A percentile compares a stretch with the other conserved stretches of the same genome.
These are phyloP conservation scores for Buxus sempervirens DNA, from an alignment of 164 flowering plant species.

Conservation along the genomic window DNA sequence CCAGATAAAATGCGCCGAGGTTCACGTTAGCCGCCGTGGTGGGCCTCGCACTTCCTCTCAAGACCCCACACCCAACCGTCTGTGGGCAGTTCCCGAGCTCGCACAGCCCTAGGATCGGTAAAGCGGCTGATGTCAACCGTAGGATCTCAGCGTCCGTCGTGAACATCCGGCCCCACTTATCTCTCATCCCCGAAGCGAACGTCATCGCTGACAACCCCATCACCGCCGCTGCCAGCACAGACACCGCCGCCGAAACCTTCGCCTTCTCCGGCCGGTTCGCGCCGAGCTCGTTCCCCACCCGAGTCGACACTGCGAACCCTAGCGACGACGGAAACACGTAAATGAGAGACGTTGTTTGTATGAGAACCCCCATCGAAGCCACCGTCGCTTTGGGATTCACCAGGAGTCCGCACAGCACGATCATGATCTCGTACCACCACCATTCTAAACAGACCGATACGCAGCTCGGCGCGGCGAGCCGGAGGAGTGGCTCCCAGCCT, in stretches of 20 bases:
- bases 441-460: conserved; percentile 89
- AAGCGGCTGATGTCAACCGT: conserved; percentile 61
- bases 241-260: conserved; percentile 45
- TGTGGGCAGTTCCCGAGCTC: conserved; percentile 97
- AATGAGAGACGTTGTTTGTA: conserved; percentile 81
- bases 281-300: conserved; percentile 93
- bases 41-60: conserved; percentile 83
- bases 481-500: conserved; percentile 70
- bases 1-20: conserved; percentile 80
- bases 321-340: conserved; percentile 86
- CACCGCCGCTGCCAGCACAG: conserved; percentile 41
- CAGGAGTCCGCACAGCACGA: conserved; percentile 70
- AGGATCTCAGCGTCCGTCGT: conserved; percentile 54
- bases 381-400: conserved; percentile 64
- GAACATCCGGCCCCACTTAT: conserved; percentile 70
- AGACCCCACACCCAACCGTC: conserved; percentile 88
- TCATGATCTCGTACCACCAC: conserved; percentile 99
- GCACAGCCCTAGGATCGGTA: conserved; percentile 86
- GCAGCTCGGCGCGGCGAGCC: conserved; percentile 82
- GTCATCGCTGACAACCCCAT: conserved; percentile 65
- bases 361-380: conserved; percentile 88
- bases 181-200: conserved; percentile 50
- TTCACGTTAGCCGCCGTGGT: conserved; percentile 78
- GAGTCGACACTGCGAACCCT: conserved; percentile 80
- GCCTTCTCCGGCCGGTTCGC: conserved; percentile 67